phyloP scores from a whole-genome alignment of 495 filamentous ascomycete genomes.

The Extremus antarcticus region DNA sequence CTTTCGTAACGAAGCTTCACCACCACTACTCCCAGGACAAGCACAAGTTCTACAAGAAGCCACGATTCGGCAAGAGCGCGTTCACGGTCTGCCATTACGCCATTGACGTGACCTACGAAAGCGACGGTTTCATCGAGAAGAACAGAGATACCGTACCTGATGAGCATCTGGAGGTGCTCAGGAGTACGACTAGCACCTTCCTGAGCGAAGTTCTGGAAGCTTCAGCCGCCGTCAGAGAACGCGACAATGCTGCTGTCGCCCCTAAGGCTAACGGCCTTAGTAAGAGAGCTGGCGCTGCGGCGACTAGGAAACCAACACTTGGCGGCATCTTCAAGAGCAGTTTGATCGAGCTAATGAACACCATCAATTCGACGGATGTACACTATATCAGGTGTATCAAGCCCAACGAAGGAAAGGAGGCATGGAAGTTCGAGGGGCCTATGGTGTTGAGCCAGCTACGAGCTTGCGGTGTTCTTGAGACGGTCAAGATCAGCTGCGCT shows the following conservation, averaged over 20 bases:
- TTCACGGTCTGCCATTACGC: constrained; percentile 99
- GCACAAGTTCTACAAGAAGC: constrained; percentile 97
- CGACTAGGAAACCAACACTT: constrained; percentile 91
- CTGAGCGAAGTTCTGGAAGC: constrained; percentile 74
- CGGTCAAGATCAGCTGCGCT: constrained; percentile 93
- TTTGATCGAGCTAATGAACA: constrained; percentile 94
- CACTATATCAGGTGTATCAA: constrained; percentile 99
- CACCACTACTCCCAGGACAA: constrained; percentile 86
- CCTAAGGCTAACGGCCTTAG: constrained; percentile 52
- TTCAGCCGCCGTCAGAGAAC: constrained; percentile 77
- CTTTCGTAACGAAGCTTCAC: constrained; percentile 95
- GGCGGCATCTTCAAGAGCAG: constrained; percentile 98
- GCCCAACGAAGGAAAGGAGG: constrained; percentile 90
- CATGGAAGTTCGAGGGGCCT: constrained; percentile 97
- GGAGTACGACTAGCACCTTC: constrained; percentile 74
- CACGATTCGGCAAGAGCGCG: constrained; percentile 89
- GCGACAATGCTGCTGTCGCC: constrained; percentile 64
- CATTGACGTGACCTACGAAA: constrained; percentile 96
- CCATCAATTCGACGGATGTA: constrained; percentile 94
- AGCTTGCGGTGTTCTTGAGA: constrained; percentile 97
- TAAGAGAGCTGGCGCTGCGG: constrained; percentile 77
- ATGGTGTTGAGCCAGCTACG: constrained; percentile 97
- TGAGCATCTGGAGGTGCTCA: constrained; percentile 90
- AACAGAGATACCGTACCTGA: constrained; percentile 98
- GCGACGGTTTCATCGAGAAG: constrained; percentile 99